These are phyloP conservation scores for Chaetothyriales sp. DNA, from an alignment of 2,329 filamentous ascomycete genomes.

Conservation along the genomic window DNA sequence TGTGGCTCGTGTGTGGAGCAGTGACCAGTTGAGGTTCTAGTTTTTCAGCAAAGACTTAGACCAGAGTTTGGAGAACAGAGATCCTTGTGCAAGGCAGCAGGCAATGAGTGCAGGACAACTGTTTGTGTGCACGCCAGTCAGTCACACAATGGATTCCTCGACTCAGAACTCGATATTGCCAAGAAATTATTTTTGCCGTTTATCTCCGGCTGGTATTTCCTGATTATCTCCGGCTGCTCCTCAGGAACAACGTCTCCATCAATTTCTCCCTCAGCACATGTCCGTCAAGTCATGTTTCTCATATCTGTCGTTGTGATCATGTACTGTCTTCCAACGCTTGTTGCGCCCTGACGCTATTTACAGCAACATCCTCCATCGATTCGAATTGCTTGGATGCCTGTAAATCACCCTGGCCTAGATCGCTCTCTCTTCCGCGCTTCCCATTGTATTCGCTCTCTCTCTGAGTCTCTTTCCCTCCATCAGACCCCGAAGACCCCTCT, in stretches of 20 bases:
- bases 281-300: neutral
- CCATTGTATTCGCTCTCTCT: slow-evolving; percentile 32
- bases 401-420: neutral
- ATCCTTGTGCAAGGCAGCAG: neutral
- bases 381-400: neutral
- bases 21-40: neutral
- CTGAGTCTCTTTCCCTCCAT: slow-evolving; percentile 88
- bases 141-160: neutral
- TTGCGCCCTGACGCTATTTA: neutral
- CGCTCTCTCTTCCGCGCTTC: neutral
- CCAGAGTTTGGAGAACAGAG: neutral
- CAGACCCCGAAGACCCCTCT: slow-evolving; percentile 73
- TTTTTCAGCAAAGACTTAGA: neutral
- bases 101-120: neutral
- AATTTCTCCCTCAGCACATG: neutral
- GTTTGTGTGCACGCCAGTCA: neutral
- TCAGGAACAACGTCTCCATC: too few relatives aligned
- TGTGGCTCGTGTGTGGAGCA: neutral
- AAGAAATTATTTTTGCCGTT: neutral
- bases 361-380: neutral
- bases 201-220: too few relatives aligned
- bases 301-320: neutral
- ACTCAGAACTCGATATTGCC: neutral
- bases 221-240: too few relatives aligned
- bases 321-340: neutral